Evolutionary conservation across 2,329 filamentous ascomycete species (phyloP), one percentile per base, ranked within the genome.

Genomic region (Chrysoporthe austroafricana): DNA sequence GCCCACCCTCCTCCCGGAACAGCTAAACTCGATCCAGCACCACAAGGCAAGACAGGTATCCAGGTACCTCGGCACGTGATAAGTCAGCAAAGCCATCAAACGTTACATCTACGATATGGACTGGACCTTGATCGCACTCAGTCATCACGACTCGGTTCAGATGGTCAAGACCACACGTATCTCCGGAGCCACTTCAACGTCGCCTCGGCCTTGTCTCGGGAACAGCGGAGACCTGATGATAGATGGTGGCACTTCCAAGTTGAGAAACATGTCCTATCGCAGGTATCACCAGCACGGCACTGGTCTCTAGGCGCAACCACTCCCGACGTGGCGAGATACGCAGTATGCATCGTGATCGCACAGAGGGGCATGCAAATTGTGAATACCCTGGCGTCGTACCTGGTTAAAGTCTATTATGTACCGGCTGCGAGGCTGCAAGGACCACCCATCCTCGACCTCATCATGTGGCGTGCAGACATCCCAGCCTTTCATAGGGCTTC

Each of bases 171-270:
- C 44, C 65, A 69, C 62, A 67, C 68, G 65, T 67, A 64, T 62
- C 67, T 66, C 59, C 56, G 57, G 63, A 54, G 54, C 62, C 48
- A 48, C 57, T 67, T 67, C 50, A 69, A 69, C 65, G 68, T 69
- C 68, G 58, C 65, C 68, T 69, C 43, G 62, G 50, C 63, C 67
- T 63, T 60, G 54, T 52, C 42, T 46, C 21, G 13, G 34, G 7
- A 42, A 21, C 62, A 46, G 34, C 50, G 60, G 46, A 52, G 32
- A 64, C 54, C 61, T 32, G 5, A 16, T 21, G 48, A 21, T 14
- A 32, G 34, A 63, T 21, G 48, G 26, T 52, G 48, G n/a, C 8
- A 52, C 21, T 52, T 32, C 8, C 9, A 13, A 26, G 14, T 14
- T 52, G 21, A 26, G 26, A 36, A 9, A 9, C 5, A 9, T 6